phyloP scores from a whole-genome alignment of 2,329 filamentous ascomycete genomes.

The Verticillium albo-atrum region DNA sequence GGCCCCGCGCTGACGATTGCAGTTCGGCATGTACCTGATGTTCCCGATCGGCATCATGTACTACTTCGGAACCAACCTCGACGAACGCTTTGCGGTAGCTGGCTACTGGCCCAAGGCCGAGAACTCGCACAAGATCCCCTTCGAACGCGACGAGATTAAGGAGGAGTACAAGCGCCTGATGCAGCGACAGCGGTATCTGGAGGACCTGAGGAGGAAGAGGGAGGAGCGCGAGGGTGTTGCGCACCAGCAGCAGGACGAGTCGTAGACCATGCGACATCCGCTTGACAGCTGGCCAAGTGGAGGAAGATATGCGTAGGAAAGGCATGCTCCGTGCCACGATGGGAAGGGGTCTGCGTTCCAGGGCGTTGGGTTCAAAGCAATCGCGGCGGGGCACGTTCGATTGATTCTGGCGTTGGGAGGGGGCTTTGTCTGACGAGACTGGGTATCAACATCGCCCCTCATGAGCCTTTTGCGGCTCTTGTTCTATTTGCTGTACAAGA shows the following conservation, averaged over 20 bases:
- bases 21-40: slow-evolving; percentile 99
- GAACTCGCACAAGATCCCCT: slow-evolving; percentile 71
- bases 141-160: slow-evolving; percentile 76
- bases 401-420: not conserved
- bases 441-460: slow-evolving; percentile 6
- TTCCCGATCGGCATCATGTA: slow-evolving; percentile 99
- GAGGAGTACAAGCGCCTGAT: slow-evolving; percentile 73
- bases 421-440: slow-evolving; percentile 1
- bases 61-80: slow-evolving; percentile 98
- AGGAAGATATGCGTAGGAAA: not conserved
- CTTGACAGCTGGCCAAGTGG: not conserved
- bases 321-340: not conserved
- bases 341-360: not conserved
- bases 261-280: not conserved
- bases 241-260: slow-evolving; percentile 18
- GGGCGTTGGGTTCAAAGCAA: not conserved
- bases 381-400: not conserved
- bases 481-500: slow-evolving; percentile 10
- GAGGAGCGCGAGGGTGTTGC: slow-evolving; percentile 25
- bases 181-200: slow-evolving; percentile 63
- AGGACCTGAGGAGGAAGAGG: slow-evolving; percentile 56
- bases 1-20: not conserved
- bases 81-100: slow-evolving; percentile 80
- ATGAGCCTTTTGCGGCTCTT: slow-evolving; percentile 1
- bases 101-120: slow-evolving; percentile 90